Evolutionary conservation across 225 moss, liverwort and hornwort species (phyloP).

Genomic region (Bryum argenteum): DNA sequence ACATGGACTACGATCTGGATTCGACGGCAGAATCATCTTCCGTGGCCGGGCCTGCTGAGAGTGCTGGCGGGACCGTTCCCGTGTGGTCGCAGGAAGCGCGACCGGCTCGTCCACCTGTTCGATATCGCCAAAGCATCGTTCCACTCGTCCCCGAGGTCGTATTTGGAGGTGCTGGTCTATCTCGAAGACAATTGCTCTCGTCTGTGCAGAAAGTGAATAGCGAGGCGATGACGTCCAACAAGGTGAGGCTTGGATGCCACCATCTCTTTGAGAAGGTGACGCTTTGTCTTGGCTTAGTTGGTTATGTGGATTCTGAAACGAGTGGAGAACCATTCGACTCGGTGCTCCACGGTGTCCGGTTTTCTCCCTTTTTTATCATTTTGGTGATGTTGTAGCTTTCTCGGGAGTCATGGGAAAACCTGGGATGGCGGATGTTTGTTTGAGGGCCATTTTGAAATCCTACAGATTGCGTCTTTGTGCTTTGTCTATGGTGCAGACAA

Average conservation of each 20-base stretch:
- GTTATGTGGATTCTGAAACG: background rate
- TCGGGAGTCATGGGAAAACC: slow-evolving; percentile 5
- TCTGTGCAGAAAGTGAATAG: slow-evolving; percentile 80
- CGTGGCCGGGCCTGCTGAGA: slow-evolving; percentile 60
- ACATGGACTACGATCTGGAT: slow-evolving; percentile 80
- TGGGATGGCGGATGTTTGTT: slow-evolving; percentile 19
- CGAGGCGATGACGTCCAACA: slow-evolving; percentile 75
- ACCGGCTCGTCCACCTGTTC: slow-evolving; percentile 49
- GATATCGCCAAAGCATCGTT: slow-evolving; percentile 57
- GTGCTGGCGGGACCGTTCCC: slow-evolving; percentile 73
- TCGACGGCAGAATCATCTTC: slow-evolving; percentile 90
- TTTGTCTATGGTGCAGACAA: slow-evolving; percentile 97
- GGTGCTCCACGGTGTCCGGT: background rate
- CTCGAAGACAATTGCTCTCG: slow-evolving; percentile 69
- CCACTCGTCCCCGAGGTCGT: slow-evolving; percentile 73
- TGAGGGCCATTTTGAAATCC: slow-evolving; percentile 71
- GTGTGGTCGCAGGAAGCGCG: slow-evolving; percentile 79
- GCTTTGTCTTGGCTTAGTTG: background rate
- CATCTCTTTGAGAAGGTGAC: background rate
- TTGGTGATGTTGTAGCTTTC: background rate
- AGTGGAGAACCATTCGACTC: background rate
- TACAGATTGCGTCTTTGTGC: slow-evolving; percentile 76
- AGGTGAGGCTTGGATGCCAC: slow-evolving; percentile 41
- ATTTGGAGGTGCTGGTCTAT: slow-evolving; percentile 50
- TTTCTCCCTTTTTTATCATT: background rate